phyloP scores from a whole-genome alignment of 306 rosid genomes.

The Vigna hirtella region DNA sequence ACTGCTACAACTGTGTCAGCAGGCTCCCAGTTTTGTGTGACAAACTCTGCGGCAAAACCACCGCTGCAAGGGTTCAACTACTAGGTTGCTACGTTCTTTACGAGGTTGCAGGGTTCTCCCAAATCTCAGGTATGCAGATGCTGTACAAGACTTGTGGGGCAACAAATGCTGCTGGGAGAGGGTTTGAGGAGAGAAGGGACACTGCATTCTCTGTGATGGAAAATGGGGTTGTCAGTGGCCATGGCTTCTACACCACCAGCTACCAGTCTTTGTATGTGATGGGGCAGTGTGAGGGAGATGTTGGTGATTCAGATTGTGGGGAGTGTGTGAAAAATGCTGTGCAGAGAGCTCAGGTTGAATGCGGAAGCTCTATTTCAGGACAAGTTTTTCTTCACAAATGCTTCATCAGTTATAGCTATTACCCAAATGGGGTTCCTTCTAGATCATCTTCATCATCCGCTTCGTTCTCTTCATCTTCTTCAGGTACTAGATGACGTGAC shows the following conservation, averaged over 20 bases:
- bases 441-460: conserved; percentile 37
- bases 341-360: conserved; percentile 86
- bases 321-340: conserved; percentile 81
- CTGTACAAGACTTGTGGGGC: conserved; percentile 79
- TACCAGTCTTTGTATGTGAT: conserved; percentile 74
- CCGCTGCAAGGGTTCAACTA: conserved; percentile 85
- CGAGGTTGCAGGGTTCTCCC: conserved; percentile 78
- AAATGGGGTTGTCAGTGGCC: conserved; percentile 81
- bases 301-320: conserved; percentile 90
- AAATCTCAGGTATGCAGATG: conserved; percentile 83
- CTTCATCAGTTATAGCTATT: conserved; percentile 79
- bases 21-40: conserved; percentile 66
- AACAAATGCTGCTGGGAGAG: conserved; percentile 70
- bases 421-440: conserved; percentile 87
- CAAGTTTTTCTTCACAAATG: conserved; percentile 89
- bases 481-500: conserved; percentile 51
- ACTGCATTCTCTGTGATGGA: conserved; percentile 74
- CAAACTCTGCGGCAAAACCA: conserved; percentile 77
- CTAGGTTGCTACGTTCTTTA: conserved; percentile 81
- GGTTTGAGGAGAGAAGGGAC: conserved; percentile 83
- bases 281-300: conserved; percentile 93
- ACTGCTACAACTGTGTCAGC: conserved; percentile 83
- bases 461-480: conserved; percentile 58
- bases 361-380: conserved; percentile 85
- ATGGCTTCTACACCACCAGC: conserved; percentile 81